Base-by-base conservation (phyloP, 768 basidiomycete genomes). In the Tylopilus sp. region DNA sequence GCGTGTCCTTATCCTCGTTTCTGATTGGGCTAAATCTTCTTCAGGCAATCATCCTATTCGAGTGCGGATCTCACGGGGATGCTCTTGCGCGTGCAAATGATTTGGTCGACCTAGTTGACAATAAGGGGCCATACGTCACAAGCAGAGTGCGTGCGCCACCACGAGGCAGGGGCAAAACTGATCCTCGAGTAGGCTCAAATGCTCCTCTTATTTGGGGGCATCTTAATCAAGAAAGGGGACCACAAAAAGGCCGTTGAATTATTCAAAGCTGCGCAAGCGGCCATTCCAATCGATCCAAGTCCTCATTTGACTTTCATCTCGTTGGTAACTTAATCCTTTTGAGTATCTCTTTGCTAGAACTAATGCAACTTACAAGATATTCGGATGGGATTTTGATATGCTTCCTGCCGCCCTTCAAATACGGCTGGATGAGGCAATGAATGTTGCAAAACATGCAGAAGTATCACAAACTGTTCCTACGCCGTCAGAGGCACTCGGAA, bases 331-430 rank as follows among this genome's bases (percentile, higher is more conserved):
- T 0, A 8, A 12, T 4, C 2, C 1, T 13, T 42, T 20, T 1
- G 3, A 23, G 7, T 10, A 31, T 5, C 1, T 12, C n/a, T 7
- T 44, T 8, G 10, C 6, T 20, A 8, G 3, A 9, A 22, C 39
- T 7, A 28, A 50, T 33, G 28, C 26, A 7, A 1, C 15, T 46
- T 13, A 5, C 21, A 43, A 57, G 47, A 40, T 57, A 3, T 57
- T 56, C 25, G 58, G 50, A 0, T 59, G 58, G 58, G n/a, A 48
- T n/a, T 52, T 60, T 41, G 54, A 59, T 1, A n/a, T 33, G 13
- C 54, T 52, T 11, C 10, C 21, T 3, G 2, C n/a, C 8, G 39
- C 33, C 2, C 40, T 52, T 21, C 36, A 42, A 9, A 3, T 28
- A 6, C 41, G 18, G 2, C 35, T 50, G 15, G 25, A n/a, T 13